phyloP scores from a whole-genome alignment of 169 alveolate genomes.

The Plasmodium adleri region DNA sequence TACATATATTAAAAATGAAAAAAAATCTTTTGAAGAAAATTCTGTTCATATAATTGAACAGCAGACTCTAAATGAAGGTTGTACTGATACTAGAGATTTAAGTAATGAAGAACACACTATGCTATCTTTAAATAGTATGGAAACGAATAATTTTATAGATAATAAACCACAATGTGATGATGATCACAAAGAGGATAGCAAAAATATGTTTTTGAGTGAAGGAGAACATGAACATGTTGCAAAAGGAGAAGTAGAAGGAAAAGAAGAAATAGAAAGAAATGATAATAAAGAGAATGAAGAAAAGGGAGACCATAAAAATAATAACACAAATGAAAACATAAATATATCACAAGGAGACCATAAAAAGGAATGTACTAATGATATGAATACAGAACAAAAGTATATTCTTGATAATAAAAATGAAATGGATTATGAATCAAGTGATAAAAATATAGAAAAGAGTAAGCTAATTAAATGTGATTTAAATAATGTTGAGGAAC shows the following conservation, averaged over 20 bases:
- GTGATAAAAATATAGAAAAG: too few relatives aligned
- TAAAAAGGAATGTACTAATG: background rate
- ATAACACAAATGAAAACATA: background rate
- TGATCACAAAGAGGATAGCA: background rate
- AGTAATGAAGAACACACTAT: background rate
- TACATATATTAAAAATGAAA: too few relatives aligned
- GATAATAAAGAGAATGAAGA: background rate
- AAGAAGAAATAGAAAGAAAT: background rate
- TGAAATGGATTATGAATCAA: too few relatives aligned
- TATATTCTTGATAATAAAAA: too few relatives aligned
- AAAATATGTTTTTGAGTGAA: background rate
- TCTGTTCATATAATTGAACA: slow-evolving; percentile 10
- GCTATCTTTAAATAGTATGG: slow-evolving; percentile 9
- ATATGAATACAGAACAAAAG: background rate
- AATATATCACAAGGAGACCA: background rate
- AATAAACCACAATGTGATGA: background rate
- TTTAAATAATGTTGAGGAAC: too few relatives aligned
- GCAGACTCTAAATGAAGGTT: slow-evolving; percentile 16
- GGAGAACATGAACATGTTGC: background rate
- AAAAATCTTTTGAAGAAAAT: slow-evolving; percentile 5
- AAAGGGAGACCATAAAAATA: background rate
- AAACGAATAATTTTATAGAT: slow-evolving; percentile 3
- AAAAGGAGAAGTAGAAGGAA: background rate
- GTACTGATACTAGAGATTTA: background rate
- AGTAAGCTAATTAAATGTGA: too few relatives aligned